Conservation (phyloP, 176 grass and related monocot species). For the Carex kokanica region DNA sequence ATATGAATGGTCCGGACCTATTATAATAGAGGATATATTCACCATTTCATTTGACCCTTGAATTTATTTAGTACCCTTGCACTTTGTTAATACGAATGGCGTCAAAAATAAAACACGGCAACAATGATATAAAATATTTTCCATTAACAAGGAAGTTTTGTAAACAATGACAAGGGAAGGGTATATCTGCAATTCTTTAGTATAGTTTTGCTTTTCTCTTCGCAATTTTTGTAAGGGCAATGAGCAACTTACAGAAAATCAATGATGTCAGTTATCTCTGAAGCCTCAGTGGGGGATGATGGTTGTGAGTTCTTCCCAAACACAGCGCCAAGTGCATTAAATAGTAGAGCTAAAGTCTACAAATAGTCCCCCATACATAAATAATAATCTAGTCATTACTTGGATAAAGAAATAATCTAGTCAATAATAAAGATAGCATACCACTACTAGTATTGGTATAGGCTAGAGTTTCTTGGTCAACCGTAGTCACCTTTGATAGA, state of each 20-base stretch:
- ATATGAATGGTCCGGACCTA: neutral
- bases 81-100: neutral
- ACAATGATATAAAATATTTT: constrained; percentile 14
- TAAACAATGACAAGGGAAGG: neutral
- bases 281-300: constrained; percentile 61
- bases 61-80: neutral
- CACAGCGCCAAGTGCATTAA: constrained; percentile 83
- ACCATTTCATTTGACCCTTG: neutral
- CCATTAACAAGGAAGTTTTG: neutral
- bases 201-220: neutral
- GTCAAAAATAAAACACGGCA: neutral
- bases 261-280: constrained; percentile 87
- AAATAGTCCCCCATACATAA: constrained; percentile 19
- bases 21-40: neutral
- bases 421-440: neutral
- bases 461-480: neutral
- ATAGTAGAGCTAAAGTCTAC: constrained; percentile 93
- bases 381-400: constrained; percentile 4
- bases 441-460: neutral
- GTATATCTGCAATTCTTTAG: neutral
- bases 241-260: constrained; percentile 81
- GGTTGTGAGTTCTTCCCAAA: constrained; percentile 88
- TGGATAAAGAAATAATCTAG: neutral
- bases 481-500: neutral
- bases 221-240: neutral